Percentiles rank a stretch among this genome's conserved stretches.
Evolutionary conservation across 129 eudicot species (phyloP).

Genomic region (Flaveria sonorensis): DNA sequence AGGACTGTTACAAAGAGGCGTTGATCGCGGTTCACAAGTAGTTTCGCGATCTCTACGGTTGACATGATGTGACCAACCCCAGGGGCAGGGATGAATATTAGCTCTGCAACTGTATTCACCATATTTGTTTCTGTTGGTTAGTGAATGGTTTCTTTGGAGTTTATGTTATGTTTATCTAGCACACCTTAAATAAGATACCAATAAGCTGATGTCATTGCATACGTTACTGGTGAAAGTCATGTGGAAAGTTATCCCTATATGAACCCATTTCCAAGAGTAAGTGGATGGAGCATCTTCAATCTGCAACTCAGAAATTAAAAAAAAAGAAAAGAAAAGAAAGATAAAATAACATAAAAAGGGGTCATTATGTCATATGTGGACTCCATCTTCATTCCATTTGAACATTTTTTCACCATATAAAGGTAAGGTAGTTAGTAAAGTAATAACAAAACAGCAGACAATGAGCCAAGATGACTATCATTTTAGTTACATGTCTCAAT

Average conservation of each 20-base stretch:
- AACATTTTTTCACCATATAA: too few species aligned
- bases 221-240: constrained; percentile 15
- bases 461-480: too few species aligned
- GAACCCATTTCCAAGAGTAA: neutral
- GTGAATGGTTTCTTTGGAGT: neutral
- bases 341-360: too few species aligned
- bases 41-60: constrained; percentile 17
- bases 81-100: constrained; percentile 23
- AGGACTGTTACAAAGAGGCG: constrained; percentile 11
- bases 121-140: constrained; percentile 16
- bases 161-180: neutral
- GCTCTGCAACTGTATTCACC: constrained; percentile 14
- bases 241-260: neutral
- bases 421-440: too few species aligned
- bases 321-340: too few species aligned
- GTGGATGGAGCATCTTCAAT: neutral
- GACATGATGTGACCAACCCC: constrained; percentile 31
- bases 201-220: neutral
- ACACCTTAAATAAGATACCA: neutral
- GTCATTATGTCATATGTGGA: too few species aligned
- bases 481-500: too few species aligned
- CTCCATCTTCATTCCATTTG: too few species aligned
- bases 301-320: too few species aligned
- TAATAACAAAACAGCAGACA: too few species aligned
- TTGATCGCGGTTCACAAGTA: constrained; percentile 29